Evolutionary conservation across 805 yeast genomes (phyloP).

Genomic region (Wickerhamomyces bisporus): DNA sequence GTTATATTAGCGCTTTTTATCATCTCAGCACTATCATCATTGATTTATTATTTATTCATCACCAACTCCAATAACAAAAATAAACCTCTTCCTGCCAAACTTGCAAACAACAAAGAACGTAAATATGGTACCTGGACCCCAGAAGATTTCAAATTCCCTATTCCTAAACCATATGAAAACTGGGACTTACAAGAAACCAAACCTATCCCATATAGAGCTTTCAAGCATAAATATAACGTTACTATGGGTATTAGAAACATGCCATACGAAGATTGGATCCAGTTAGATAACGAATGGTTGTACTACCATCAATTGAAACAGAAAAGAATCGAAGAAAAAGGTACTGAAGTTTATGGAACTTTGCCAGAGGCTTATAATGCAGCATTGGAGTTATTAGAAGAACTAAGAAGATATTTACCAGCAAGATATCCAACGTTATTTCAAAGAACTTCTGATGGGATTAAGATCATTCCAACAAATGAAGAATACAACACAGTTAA

Average conservation of each 20-base stretch:
- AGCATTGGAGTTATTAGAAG: constrained; percentile 50
- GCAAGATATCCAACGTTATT: constrained; percentile 54
- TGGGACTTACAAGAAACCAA: constrained; percentile 15
- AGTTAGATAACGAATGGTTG: constrained; percentile 61
- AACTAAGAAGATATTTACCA: constrained; percentile 49
- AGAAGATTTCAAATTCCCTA: constrained; percentile 45
- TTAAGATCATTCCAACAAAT: constrained; percentile 43
- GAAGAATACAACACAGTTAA: constrained; percentile 36
- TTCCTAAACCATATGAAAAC: constrained; percentile 37
- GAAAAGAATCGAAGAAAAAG: constrained; percentile 41
- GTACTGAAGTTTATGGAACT: constrained; percentile 44
- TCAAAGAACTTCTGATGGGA: constrained; percentile 14
- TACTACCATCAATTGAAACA: constrained; percentile 50
- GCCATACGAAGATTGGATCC: constrained; percentile 62
- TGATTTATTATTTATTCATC: neutral
- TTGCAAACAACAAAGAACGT: constrained; percentile 41
- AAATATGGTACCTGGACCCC: constrained; percentile 50
- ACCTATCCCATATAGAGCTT: constrained; percentile 36
- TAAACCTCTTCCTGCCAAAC: constrained; percentile 29
- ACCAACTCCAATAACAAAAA: neutral
- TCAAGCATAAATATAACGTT: constrained; percentile 56
- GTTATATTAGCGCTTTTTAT: constrained; percentile 1
- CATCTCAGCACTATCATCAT: constrained; percentile 1
- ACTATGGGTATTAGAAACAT: constrained; percentile 67
- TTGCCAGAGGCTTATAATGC: constrained; percentile 46